Conservation (phyloP, 768 basidiomycete species). For the Podaxis sp. region DNA sequence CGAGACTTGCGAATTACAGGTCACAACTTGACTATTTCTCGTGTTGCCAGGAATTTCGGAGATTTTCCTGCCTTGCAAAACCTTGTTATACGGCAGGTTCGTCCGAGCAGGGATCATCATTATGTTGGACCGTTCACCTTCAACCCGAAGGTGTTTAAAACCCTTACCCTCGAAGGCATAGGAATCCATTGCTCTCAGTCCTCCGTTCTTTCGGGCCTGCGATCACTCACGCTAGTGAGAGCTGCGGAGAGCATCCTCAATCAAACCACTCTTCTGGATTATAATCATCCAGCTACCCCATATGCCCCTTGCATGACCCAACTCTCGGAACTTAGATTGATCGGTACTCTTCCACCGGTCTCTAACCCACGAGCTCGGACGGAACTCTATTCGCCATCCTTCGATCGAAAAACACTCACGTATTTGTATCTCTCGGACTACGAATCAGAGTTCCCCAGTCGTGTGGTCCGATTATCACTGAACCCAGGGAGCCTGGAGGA, state of each 20-base stretch:
- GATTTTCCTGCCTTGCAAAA: slow-evolving; percentile 6
- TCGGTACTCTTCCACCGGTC: neutral
- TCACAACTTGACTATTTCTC: neutral
- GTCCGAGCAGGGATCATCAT: neutral
- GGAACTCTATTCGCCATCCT: slow-evolving; percentile 1
- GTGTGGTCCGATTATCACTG: neutral
- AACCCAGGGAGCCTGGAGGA: slow-evolving; percentile 5
- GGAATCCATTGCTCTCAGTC: slow-evolving; percentile 1
- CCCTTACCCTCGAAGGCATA: slow-evolving; percentile 2
- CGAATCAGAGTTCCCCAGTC: neutral
- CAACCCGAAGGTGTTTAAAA: slow-evolving; percentile 1
- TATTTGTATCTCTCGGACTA: slow-evolving; percentile 1
- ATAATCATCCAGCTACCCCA: neutral
- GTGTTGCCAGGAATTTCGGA: neutral
- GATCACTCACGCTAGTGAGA: neutral
- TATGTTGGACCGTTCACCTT: slow-evolving; percentile 8
- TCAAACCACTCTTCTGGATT: slow-evolving; percentile 6
- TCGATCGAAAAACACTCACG: neutral
- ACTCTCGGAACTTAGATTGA: slow-evolving; percentile 4
- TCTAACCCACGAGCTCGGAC: neutral
- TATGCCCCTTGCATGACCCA: slow-evolving; percentile 3
- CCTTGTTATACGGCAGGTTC: slow-evolving; percentile 6
- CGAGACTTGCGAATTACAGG: slow-evolving; percentile 2
- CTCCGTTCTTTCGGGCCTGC: neutral
- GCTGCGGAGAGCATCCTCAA: slow-evolving; percentile 8